phyloP scores from a whole-genome alignment of 352 stramenopile species.

The Globisporangium orthogonon region DNA sequence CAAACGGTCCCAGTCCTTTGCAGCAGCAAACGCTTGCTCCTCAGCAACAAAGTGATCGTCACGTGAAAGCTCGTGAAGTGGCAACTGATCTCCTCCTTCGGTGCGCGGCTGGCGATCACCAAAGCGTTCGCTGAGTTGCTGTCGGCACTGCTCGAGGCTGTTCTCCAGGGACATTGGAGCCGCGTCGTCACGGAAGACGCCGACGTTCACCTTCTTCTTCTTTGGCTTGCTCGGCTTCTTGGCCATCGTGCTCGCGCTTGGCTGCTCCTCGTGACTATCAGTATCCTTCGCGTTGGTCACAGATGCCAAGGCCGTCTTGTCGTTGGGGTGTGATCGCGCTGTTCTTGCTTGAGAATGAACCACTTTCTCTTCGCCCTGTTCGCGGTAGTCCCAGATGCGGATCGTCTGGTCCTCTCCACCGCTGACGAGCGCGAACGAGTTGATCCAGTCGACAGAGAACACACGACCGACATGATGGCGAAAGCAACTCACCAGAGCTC shows the following conservation, averaged over 20 bases:
- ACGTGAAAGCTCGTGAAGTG: neutral
- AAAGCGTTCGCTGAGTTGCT: neutral
- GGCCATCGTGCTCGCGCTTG: neutral
- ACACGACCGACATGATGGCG: conserved; percentile 42
- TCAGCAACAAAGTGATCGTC: conserved; percentile 10
- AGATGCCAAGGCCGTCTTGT: neutral
- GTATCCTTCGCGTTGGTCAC: neutral
- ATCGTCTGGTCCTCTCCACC: conserved; percentile 67
- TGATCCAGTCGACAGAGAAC: conserved; percentile 51
- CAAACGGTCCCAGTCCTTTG: conserved; percentile 44
- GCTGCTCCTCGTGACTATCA: neutral
- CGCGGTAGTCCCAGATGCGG: conserved; percentile 48
- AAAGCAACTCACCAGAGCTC: conserved; percentile 28
- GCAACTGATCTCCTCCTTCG: neutral
- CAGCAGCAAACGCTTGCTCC: conserved; percentile 16
- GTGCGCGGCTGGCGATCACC: neutral
- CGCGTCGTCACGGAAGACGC: conserved; percentile 22
- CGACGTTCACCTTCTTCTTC: conserved; percentile 13
- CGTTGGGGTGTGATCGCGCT: neutral
- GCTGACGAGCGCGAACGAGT: conserved; percentile 32
- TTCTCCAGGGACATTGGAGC: conserved; percentile 10
- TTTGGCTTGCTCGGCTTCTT: conserved; percentile 24
- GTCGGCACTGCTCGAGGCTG: conserved; percentile 17
- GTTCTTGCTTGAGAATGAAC: neutral
- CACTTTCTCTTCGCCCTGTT: conserved; percentile 12